Conservation (phyloP, 352 stramenopile species). For the Peronospora belbahrii region DNA sequence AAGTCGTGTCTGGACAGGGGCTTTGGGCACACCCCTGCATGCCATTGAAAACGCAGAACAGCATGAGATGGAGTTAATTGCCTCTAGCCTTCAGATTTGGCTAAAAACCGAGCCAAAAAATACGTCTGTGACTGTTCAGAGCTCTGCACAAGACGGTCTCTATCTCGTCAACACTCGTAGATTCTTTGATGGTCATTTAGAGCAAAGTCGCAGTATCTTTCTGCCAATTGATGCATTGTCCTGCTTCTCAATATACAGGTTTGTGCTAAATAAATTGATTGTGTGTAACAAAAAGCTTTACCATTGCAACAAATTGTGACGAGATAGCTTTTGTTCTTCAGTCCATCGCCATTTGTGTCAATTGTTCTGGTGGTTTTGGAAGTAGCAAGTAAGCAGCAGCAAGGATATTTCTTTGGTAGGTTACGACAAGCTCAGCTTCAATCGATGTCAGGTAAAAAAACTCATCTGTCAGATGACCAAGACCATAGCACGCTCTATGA, state of each 20-base stretch:
- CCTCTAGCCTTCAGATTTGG: slow-evolving; percentile 24
- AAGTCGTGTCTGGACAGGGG: slow-evolving; percentile 42
- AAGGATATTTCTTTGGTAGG: slow-evolving; percentile 48
- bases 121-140: slow-evolving; percentile 1
- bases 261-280: neutral
- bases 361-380: slow-evolving; percentile 48
- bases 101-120: slow-evolving; percentile 2
- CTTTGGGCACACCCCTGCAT: slow-evolving; percentile 18
- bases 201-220: slow-evolving; percentile 20
- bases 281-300: neutral
- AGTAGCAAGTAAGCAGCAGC: slow-evolving; percentile 23
- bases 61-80: slow-evolving; percentile 21
- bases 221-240: slow-evolving; percentile 24
- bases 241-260: slow-evolving; percentile 48
- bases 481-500: slow-evolving; percentile 18
- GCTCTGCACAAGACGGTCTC: slow-evolving; percentile 14
- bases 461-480: neutral
- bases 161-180: slow-evolving; percentile 11
- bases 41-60: slow-evolving; percentile 23
- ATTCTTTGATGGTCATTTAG: neutral
- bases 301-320: neutral
- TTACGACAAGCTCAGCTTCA: slow-evolving; percentile 4
- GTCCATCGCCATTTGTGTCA: slow-evolving; percentile 46
- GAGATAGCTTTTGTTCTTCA: slow-evolving; percentile 5
- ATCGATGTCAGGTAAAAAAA: neutral